A percentile compares a stretch with the other conserved stretches of the same genome.
Evolutionary conservation across 2,329 filamentous ascomycete genomes (phyloP).

Genomic region (Tympanopsis confertula): DNA sequence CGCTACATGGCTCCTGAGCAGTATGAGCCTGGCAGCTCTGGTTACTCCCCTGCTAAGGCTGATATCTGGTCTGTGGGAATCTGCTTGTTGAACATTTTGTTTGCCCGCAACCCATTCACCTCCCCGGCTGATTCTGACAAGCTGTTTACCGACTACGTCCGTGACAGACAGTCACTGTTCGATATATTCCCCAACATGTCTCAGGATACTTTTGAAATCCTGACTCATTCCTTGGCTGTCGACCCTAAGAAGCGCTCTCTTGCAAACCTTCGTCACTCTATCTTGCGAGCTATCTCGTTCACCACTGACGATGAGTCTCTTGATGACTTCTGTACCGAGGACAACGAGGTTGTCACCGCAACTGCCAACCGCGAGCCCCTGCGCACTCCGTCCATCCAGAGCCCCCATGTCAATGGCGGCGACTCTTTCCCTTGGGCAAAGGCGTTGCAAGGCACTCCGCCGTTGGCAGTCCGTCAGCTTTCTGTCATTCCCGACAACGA

Average conservation of each 20-base stretch:
- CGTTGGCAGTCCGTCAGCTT: conserved; percentile 65
- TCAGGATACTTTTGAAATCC: conserved; percentile 90
- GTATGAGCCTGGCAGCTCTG: conserved; percentile 75
- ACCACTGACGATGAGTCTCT: conserved; percentile 83
- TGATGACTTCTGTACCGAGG: conserved; percentile 84
- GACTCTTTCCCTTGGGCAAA: conserved; percentile 85
- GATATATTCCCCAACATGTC: conserved; percentile 98
- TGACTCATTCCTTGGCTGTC: conserved; percentile 79
- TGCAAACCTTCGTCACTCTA: conserved; percentile 62
- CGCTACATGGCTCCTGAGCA: conserved; percentile 99
- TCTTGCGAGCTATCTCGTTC: conserved; percentile 75
- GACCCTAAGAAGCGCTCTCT: conserved; percentile 85
- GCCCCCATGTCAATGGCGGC: conserved; percentile 66
- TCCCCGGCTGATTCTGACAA: conserved; percentile 83
- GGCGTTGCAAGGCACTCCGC: conserved; percentile 67
- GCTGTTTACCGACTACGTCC: conserved; percentile 82
- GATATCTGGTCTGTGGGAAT: conserved; percentile 97
- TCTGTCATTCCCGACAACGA: conserved; percentile 73
- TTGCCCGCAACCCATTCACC: conserved; percentile 92
- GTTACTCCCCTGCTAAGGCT: conserved; percentile 85
- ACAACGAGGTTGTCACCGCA: conserved; percentile 65
- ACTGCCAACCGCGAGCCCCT: conserved; percentile 81
- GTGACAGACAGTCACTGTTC: conserved; percentile 90
- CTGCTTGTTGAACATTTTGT: conserved; percentile 89
- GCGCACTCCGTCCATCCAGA: conserved; percentile 88